Evolutionary conservation across 169 alveolate species (phyloP), one percentile per base, ranked within the genome.

Genomic region (Plasmodium chabaudi): DNA sequence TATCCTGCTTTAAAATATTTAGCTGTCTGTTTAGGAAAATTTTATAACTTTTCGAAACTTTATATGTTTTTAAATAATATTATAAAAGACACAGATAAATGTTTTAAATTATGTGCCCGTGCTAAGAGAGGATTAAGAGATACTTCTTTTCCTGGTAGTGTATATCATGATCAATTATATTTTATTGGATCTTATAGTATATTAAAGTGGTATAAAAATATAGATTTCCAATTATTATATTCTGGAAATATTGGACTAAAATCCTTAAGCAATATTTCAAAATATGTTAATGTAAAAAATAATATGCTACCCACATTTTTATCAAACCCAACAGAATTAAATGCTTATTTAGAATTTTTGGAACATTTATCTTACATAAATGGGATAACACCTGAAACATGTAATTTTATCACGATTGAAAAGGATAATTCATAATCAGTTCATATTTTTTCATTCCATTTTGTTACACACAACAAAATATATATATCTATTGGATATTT

Each of bases 21-120:
- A 64, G 47, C 92, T 27, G 92, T 87, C n/a, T 87, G 92, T n/a
- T 64, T 73, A 49, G 92, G 92, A 6, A 69, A 73, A 21, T 75
- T 72, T 49, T 64, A 72, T 17, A 55, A 68, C 65, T 87, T 87
- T 67, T 65, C 75, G 13, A 64, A 73, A 61, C 69, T 87, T 1
- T 87, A 61, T 21, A 64, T 64, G 9, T 73, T 72, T 53, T 63
- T 87, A 75, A 67, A 67, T 57, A 44, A 47, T 59, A 70, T 72
- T 75, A 75, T 87, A 42, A 73, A 64, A 9, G 86, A 87, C 39
- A 27, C 63, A 25, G 79, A 75, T 12, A 87, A 60, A 47, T 61
- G 92, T 44, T 87, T 87, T 53, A 73, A 68, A 51, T 55, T 87
- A 34, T 87, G 92, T 42, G 86, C 88, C 39, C 27, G 92, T 10